phyloP scores from a whole-genome alignment of 208 protist genomes.

The Leishmania major region DNA sequence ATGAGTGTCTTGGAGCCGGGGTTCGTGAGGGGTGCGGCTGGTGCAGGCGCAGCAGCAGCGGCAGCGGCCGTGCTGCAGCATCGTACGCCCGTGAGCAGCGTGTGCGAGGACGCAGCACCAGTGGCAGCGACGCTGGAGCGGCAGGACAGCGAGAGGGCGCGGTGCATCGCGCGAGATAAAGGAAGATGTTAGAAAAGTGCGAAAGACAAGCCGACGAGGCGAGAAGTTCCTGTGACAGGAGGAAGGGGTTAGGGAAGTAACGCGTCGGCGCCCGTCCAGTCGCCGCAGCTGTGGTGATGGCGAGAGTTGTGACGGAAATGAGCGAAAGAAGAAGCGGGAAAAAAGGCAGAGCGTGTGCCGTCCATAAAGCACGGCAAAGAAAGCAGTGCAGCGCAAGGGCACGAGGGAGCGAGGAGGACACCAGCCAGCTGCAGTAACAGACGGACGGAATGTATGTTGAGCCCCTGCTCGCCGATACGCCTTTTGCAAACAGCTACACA shows the following conservation, averaged over 20 bases:
- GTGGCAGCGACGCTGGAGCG: neutral
- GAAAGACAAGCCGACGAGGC: neutral
- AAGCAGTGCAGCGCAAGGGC: neutral
- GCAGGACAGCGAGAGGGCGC: constrained; percentile 5
- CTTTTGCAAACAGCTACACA: neutral
- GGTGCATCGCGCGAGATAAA: constrained; percentile 11
- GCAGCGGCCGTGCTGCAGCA: constrained; percentile 62
- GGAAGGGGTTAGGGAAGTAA: neutral
- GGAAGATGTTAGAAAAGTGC: constrained; percentile 4
- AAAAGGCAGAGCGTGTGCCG: no score
- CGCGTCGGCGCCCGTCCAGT: neutral
- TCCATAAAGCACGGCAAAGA: neutral
- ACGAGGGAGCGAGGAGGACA: neutral
- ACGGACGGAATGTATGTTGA: neutral
- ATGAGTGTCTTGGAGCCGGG: constrained; percentile 51
- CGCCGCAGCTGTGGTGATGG: neutral
- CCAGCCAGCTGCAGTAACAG: constrained; percentile 1
- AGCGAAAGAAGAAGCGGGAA: neutral
- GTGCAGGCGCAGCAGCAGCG: constrained; percentile 32
- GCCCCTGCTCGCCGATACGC: neutral
- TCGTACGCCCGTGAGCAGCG: constrained; percentile 26
- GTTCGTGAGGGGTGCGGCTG: constrained; percentile 26
- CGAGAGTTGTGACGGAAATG: neutral
- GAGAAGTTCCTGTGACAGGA: neutral
- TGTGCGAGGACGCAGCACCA: neutral